Evolutionary conservation across 305 asterid species (phyloP).

Genomic region (Solanum chacoense): DNA sequence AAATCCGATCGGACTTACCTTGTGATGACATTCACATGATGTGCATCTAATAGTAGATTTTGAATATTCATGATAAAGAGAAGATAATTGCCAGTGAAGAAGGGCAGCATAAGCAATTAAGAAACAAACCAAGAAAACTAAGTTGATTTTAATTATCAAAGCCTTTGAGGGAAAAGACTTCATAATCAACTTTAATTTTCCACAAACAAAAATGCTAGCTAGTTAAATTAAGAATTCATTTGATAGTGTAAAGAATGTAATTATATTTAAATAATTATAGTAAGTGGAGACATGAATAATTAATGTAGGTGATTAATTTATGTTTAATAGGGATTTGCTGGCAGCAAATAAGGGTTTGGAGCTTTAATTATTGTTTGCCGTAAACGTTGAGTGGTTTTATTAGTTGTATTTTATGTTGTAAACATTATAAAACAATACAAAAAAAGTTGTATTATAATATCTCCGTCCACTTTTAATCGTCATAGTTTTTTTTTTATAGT

Average conservation of each 20-base stretch:
- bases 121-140: slow-evolving; percentile 38
- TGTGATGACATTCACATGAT: slow-evolving; percentile 26
- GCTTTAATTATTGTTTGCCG: background rate
- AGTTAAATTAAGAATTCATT: background rate
- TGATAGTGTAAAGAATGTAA: background rate
- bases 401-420: background rate
- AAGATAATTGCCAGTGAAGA: slow-evolving; percentile 36
- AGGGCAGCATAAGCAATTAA: slow-evolving; percentile 29
- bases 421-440: background rate
- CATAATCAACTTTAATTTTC: slow-evolving; percentile 10
- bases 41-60: slow-evolving; percentile 33
- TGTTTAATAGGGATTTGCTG: background rate
- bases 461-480: background rate
- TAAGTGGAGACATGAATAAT: background rate
- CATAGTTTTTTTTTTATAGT: too few relatives aligned
- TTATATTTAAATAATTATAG: background rate
- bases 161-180: slow-evolving; percentile 34
- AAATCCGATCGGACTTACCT: slow-evolving; percentile 26
- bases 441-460: background rate
- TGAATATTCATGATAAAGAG: slow-evolving; percentile 22
- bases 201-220: background rate
- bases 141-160: slow-evolving; percentile 38
- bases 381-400: background rate
- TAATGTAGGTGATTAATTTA: background rate
- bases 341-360: background rate